phyloP scores from a whole-genome alignment of 2,329 filamentous ascomycete species.

The Fusarium sp. region DNA sequence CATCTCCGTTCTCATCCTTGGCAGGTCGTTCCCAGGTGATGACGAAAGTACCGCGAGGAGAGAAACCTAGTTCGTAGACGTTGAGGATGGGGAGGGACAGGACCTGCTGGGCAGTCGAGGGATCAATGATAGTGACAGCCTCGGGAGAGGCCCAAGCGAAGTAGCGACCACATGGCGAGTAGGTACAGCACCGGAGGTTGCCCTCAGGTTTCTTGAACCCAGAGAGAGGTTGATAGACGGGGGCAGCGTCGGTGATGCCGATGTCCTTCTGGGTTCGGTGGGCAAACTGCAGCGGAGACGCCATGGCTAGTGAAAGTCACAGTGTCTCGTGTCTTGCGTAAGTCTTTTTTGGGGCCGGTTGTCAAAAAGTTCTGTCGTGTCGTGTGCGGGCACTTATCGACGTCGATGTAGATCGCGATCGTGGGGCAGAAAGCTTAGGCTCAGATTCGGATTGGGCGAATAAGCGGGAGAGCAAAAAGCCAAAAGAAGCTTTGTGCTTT shows the following conservation, averaged over 20 bases:
- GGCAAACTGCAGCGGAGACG: conserved; percentile 91
- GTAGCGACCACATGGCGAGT: conserved; percentile 95
- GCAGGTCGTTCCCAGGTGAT: conserved; percentile 96
- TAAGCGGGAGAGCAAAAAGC: conserved; percentile 29
- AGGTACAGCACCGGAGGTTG: conserved; percentile 92
- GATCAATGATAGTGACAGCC: conserved; percentile 85
- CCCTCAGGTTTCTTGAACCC: conserved; percentile 91
- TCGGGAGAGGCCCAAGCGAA: conserved; percentile 95
- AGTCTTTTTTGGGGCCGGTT: conserved; percentile 45
- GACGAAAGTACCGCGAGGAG: conserved; percentile 88
- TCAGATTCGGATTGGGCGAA: conserved; percentile 29
- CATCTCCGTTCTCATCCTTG: conserved; percentile 94
- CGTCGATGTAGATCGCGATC: conserved; percentile 34
- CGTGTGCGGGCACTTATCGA: conserved; percentile 21
- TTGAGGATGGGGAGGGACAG: conserved; percentile 82
- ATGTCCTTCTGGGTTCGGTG: conserved; percentile 98
- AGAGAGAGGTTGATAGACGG: conserved; percentile 84
- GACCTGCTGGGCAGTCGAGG: conserved; percentile 79
- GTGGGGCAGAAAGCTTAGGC: conserved; percentile 32
- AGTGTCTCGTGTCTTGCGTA: conserved; percentile 57
- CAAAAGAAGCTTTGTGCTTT: conserved; percentile 11
- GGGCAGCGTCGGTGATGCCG: conserved; percentile 91
- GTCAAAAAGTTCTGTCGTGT: conserved; percentile 45
- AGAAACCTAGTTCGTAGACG: conserved; percentile 95
- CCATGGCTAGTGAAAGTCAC: conserved; percentile 96